phyloP scores from a whole-genome alignment of 257 asterid species.

The Solanum dulcamara region DNA sequence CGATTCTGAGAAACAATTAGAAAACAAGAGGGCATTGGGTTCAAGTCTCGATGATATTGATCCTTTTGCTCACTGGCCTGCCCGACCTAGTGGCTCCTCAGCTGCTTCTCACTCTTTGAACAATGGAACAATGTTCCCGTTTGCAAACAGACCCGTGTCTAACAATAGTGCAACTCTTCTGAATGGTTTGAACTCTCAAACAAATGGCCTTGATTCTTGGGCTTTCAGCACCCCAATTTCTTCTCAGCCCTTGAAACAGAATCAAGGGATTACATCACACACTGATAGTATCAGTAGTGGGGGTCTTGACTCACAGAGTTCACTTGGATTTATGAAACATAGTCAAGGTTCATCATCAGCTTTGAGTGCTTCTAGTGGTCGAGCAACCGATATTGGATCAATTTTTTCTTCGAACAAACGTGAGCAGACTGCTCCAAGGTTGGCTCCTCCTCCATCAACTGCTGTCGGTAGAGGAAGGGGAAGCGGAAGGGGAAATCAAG shows the following conservation, averaged over 20 bases:
- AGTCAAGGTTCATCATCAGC: conserved; percentile 30
- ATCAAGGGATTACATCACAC: conserved; percentile 34
- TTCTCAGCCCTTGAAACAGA: conserved; percentile 27
- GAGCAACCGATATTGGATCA: conserved; percentile 57
- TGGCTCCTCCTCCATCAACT: conserved; percentile 88
- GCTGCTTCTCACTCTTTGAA: conserved; percentile 27
- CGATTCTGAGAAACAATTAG: conserved; percentile 21
- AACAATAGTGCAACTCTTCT: conserved; percentile 15
- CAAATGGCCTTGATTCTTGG: conserved; percentile 41
- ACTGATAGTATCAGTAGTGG: conserved; percentile 21
- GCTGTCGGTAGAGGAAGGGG: conserved; percentile 87
- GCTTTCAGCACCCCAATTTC: conserved; percentile 29
- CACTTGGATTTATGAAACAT: conserved; percentile 58
- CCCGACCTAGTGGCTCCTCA: conserved; percentile 44
- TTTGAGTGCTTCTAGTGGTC: conserved; percentile 23
- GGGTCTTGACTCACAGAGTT: conserved; percentile 29
- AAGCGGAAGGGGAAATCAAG: conserved; percentile 73
- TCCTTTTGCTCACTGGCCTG: conserved; percentile 97
- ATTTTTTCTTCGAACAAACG: conserved; percentile 65
- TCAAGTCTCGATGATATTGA: conserved; percentile 54
- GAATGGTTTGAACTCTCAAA: conserved; percentile 39
- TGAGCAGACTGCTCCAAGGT: conserved; percentile 63
- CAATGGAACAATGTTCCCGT: conserved; percentile 31
- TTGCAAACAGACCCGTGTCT: conserved; percentile 21
- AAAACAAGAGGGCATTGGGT: conserved; percentile 29